A percentile compares a stretch with the other conserved stretches of the same genome.
phyloP scores from a whole-genome alignment of 2,329 filamentous ascomycete genomes.

The Xylariaceae sp. region DNA sequence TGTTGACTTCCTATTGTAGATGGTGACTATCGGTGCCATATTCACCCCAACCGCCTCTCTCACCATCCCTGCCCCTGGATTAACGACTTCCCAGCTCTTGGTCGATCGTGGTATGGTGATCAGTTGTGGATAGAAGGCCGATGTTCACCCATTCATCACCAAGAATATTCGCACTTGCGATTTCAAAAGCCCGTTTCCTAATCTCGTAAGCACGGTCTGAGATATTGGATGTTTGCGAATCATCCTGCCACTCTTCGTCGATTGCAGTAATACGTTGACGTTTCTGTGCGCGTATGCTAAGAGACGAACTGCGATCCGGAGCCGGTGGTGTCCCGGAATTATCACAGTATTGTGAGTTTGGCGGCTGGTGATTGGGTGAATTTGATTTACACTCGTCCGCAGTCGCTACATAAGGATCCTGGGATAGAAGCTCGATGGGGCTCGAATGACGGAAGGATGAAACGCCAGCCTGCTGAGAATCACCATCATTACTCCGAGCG shows the following conservation, averaged over 20 bases:
- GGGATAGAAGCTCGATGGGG: neutral
- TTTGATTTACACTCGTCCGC: neutral
- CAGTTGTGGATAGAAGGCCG: slow-evolving; percentile 36
- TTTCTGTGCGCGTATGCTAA: no score
- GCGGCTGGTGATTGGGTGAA: neutral
- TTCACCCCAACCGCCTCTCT: no score
- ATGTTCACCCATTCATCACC: slow-evolving; percentile 23
- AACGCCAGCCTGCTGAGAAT: slow-evolving; percentile 2
- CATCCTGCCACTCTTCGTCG: slow-evolving; percentile 10
- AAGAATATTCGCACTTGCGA: slow-evolving; percentile 25
- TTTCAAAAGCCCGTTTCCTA: slow-evolving; percentile 30
- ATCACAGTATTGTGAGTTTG: neutral
- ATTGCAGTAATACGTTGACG: neutral
- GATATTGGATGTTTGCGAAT: slow-evolving; percentile 31
- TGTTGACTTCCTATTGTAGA: neutral
- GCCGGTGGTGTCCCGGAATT: neutral
- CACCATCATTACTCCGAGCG: neutral
- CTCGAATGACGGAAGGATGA: slow-evolving; percentile 1
- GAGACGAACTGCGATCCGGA: neutral
- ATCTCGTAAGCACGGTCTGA: slow-evolving; percentile 28
- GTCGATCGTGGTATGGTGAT: slow-evolving; percentile 36
- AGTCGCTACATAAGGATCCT: neutral
- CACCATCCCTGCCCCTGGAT: no score
- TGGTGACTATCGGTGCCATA: neutral
- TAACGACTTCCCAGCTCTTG: slow-evolving; percentile 29